Evolutionary conservation across 148 eudicot species (phyloP), one percentile per base, ranked within the genome.

Genomic region (Camellia granthamiana): DNA sequence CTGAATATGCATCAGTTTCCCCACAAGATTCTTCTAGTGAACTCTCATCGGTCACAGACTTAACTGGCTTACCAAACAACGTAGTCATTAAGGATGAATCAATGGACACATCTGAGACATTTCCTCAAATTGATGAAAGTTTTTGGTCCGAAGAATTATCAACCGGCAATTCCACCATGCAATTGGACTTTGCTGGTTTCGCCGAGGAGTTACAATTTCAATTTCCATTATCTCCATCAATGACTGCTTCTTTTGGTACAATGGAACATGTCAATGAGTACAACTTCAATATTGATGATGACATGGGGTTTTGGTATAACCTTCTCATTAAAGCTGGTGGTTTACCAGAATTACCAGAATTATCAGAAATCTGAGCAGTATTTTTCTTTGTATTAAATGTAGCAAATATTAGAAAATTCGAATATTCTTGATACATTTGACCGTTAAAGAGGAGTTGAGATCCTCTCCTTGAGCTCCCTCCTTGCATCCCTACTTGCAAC

Each of bases 91-190:
- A 79, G 54, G 44, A 51, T 0, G 84, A 72, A 63, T 59, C 56
- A 58, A 59, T 69, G 18, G 77, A 80, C 11, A 71, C 78, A 63
- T 75, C 68, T 6, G 86, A 90, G 30, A 69, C 68, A 6, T 23
- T 83, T 18, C 81, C 90, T 4, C 80, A 80, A 0, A 88, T 93
- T n/a, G 95, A 90, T 1, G 91, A 91, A 18, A 85, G 89, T 62
- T 89, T 85, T 55, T 91, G 97, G 95, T 79, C 84, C 15, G 87
- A 88, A 0, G 79, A 80, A 8, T 52, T 78, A 3, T 75, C 76
- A 6, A 15, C 74, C 18, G 80, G 79, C 11, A 80, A 77, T 54
- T 69, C 46, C 16, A 72, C 23, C 55, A 7, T 21, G 8, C 49
- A 68, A 67, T 72, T 77, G 5, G 54, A 80, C 30, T 9, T 46